Base-by-base conservation (phyloP, 1,284 basidiomycete genomes). In the Xerocomus cyaneibrunnescens region DNA sequence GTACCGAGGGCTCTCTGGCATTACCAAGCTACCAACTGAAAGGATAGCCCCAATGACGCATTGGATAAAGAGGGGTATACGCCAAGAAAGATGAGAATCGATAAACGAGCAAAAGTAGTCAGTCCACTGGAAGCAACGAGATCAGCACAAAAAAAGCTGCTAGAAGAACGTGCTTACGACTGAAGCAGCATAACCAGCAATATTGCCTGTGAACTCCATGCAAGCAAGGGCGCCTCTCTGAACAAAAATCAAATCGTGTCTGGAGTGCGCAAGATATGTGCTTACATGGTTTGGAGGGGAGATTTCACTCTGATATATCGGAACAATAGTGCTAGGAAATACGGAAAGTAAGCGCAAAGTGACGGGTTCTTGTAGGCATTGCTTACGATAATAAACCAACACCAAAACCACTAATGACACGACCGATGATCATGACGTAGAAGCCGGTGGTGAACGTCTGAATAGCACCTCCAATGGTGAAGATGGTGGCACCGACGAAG, bases 251-350 rank as follows among this genome's bases (percentile, higher is more conserved):
- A 52, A 40, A 42, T 38, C 43, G 43, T 27, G 28, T 41, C n/a
- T 31, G 8, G 47, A n/a, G 48, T 22, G 10, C 16, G 48, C 17
- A 37, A 45, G 27, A 32, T 21, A 23, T 22, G 31, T 36, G 73
- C 88, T 50, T 67, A 91, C 92, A 74, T 97, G 92, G 65, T 93
- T 83, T 3, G 96, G 92, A 14, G 95, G 94, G 3, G 93, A 96
- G 45, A 98, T 93, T 75, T 98, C 96, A 61, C 89, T 92, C 74
- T 98, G 96, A 70, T 98, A 99, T 55, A 98, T 97, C 7, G 96
- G 96, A 21, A 98, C 96, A 57, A 98, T 94, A 54, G 95, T 98
- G 48, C 92, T 92, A 63, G 17, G 28, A 43, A 40, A 43, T 22
- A 14, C 16, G 12, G 2, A 36, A 38, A 17, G 45, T 51, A 21